Base-by-base conservation (phyloP, 768 basidiomycete genomes). In the Ramaria sp. region DNA sequence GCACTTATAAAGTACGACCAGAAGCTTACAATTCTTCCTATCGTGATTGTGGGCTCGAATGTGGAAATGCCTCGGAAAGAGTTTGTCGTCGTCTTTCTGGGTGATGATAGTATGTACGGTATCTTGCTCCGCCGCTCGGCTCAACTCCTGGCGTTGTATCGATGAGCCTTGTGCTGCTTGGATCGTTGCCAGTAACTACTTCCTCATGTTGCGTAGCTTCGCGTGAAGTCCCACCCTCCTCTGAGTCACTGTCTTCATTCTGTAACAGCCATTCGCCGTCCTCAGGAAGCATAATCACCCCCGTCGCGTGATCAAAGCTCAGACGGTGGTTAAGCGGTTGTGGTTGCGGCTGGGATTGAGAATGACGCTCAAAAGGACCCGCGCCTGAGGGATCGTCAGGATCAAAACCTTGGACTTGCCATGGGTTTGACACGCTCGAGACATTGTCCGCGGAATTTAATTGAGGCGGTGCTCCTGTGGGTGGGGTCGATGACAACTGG, bases 281-380 rank as follows among this genome's bases (percentile, higher is more conserved):
- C 37, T 92, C 89, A 0, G 91, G 89, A 2, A 94, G 69, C 75
- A 85, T 84, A 59, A 94, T 94, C 34, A 93, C 88, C 0, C 92
- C 92, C 2, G 86, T 86, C 4, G 81, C 89, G 48, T 81, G 83
- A 63, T 93, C 90, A 58, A 83, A 94, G 67, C 88, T 91, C 52
- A 90, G 67, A 16, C 87, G 77, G 62, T 87, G 83, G 50, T 67
- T 69, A 44, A 79, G 60, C 32, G 39, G 61, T 28, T 44, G 43
- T 2, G 53, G 53, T 27, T 44, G 28, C 7, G 53, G 53, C 25
- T 44, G 28, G 5, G 53, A 47, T 9, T 52, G 51, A 4, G 63
- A 12, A 52, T 48, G 41, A 56, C 60, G 24, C 49, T 53, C 36
- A 56, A 59, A 20, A 45, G 56, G 22, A 58, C 55, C n/a, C 20